These are phyloP conservation scores for Erythrophleum fordii DNA, from an alignment of 306 rosid species.

Conservation along the genomic window DNA sequence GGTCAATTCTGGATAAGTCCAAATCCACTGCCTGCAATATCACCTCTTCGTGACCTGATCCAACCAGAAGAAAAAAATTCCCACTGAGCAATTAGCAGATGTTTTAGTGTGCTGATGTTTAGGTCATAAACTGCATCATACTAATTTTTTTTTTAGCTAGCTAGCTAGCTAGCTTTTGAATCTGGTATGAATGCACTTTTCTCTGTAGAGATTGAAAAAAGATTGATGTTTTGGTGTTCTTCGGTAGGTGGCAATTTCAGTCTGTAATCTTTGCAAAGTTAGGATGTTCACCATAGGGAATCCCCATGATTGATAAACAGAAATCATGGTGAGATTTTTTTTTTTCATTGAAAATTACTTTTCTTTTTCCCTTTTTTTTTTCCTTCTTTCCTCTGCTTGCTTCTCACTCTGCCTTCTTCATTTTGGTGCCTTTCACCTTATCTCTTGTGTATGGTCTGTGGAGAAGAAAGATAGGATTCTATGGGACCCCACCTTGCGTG, in stretches of 20 bases:
- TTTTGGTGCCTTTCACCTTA: constrained; percentile 1
- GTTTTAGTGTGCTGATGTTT: constrained; percentile 47
- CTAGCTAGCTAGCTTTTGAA: constrained; percentile 25
- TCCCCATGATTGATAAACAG: constrained; percentile 59
- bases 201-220: constrained; percentile 28
- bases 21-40: constrained; percentile 62
- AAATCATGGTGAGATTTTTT: constrained; percentile 71
- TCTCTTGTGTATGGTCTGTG: not conserved
- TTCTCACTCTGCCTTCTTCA: not conserved
- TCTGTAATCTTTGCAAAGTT: not conserved
- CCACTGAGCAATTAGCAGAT: constrained; percentile 41
- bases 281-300: constrained; percentile 48
- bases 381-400: not conserved
- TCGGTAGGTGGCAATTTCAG: constrained; percentile 27
- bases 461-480: constrained; percentile 15
- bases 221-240: not conserved
- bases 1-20: constrained; percentile 94
- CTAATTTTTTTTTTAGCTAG: not conserved
- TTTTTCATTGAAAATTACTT: not conserved
- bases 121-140: constrained; percentile 34
- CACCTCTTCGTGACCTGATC: constrained; percentile 43
- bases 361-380: not conserved
- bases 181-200: constrained; percentile 41
- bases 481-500: constrained; percentile 6
- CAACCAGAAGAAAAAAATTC: not conserved